These are phyloP conservation scores for Silene vulgaris DNA, from an alignment of 179 eudicot genomes.

Conservation along the genomic window DNA sequence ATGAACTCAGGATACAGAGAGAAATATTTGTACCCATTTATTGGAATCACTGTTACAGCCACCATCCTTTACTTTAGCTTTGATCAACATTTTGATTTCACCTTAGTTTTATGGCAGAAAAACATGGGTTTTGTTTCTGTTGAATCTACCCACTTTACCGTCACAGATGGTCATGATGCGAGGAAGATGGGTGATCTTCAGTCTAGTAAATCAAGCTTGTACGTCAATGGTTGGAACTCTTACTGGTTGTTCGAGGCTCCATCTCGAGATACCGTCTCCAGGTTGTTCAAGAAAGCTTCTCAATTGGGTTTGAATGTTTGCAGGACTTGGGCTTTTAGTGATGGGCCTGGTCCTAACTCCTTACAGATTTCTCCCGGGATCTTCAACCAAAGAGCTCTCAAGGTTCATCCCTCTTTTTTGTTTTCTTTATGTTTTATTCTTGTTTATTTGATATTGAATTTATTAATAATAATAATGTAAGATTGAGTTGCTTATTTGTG, in stretches of 20 bases:
- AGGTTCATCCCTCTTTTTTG: constrained; percentile 23
- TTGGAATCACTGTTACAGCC: constrained; percentile 31
- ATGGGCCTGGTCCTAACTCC: constrained; percentile 44
- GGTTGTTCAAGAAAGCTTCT: constrained; percentile 40
- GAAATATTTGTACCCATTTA: constrained; percentile 32
- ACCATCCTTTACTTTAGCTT: constrained; percentile 35
- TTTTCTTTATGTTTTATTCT: neutral
- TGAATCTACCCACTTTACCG: constrained; percentile 36
- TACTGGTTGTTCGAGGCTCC: constrained; percentile 44
- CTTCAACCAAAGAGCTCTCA: constrained; percentile 37
- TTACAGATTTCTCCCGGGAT: constrained; percentile 50
- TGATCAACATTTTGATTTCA: constrained; percentile 27
- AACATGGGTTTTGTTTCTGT: constrained; percentile 39
- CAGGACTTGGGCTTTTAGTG: constrained; percentile 61
- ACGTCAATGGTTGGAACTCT: constrained; percentile 49
- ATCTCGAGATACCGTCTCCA: constrained; percentile 31
- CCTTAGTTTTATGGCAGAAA: constrained; percentile 37
- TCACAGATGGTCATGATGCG: constrained; percentile 7
- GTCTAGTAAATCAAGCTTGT: constrained; percentile 19
- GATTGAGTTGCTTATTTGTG: constrained; percentile 1
- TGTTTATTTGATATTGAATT: neutral
- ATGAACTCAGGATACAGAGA: constrained; percentile 30
- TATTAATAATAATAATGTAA: neutral
- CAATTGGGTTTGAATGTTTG: constrained; percentile 51
- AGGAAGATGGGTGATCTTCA: neutral